Evolutionary conservation across 305 asterid species (phyloP).

Genomic region (Plantago lanceolata): DNA sequence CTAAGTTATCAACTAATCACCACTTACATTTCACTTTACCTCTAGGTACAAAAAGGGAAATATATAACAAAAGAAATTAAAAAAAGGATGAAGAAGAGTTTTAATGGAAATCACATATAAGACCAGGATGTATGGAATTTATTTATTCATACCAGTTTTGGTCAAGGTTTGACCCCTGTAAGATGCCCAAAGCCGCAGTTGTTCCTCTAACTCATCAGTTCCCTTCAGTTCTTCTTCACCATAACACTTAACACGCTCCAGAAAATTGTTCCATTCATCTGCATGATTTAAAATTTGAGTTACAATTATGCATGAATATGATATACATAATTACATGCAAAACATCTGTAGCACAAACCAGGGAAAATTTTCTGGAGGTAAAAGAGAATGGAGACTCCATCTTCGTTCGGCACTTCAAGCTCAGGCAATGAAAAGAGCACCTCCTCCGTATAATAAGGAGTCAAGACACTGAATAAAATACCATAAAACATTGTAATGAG

Average conservation of each 20-base stretch:
- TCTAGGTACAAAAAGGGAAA: background rate
- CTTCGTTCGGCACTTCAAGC: constrained; percentile 89
- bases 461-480: constrained; percentile 56
- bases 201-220: constrained; percentile 76
- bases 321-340: constrained; percentile 2
- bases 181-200: constrained; percentile 96
- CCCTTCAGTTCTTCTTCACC: constrained; percentile 81
- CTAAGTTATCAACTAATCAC: background rate
- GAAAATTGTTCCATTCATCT: constrained; percentile 98
- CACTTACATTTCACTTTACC: background rate
- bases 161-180: constrained; percentile 97
- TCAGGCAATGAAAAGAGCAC: constrained; percentile 90
- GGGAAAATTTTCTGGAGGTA: constrained; percentile 96
- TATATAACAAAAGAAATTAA: background rate
- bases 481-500: constrained; percentile 13
- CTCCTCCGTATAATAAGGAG: constrained; percentile 95
- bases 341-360: constrained; percentile 44
- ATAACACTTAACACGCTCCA: constrained; percentile 68
- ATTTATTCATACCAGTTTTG: constrained; percentile 61
- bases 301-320: constrained; percentile 18
- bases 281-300: constrained; percentile 26
- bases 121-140: background rate
- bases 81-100: background rate
- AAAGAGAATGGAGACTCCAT: constrained; percentile 94
- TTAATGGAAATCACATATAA: background rate